Percentiles rank a stretch among this genome's conserved stretches.
phyloP scores from a whole-genome alignment of 1,284 basidiomycete genomes.

The Tetrapyrgos nigripes region DNA sequence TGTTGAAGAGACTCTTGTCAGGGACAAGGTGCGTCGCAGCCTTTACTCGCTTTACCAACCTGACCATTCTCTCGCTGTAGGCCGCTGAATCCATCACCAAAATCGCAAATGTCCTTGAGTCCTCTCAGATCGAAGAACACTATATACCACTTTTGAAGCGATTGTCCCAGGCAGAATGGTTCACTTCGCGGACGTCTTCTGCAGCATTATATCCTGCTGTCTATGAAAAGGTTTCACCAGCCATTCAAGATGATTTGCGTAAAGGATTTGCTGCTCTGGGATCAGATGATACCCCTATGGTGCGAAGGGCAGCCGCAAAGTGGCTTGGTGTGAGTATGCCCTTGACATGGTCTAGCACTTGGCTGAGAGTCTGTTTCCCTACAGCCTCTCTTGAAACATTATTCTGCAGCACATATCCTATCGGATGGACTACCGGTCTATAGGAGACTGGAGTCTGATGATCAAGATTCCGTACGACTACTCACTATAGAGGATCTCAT shows the following conservation, averaged over 20 bases:
- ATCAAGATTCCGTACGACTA: conserved; percentile 97
- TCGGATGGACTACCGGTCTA: conserved; percentile 94
- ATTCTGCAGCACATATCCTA: conserved; percentile 82
- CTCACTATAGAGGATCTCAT: conserved; percentile 97
- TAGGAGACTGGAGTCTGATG: conserved; percentile 93
- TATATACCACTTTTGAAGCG: conserved; percentile 94
- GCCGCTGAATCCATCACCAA: conserved; percentile 97
- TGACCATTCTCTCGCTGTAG: conserved; percentile 50
- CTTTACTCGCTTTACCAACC: background rate
- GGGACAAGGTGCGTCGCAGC: conserved; percentile 84
- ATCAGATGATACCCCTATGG: conserved; percentile 99
- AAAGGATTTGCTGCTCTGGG: conserved; percentile 87
- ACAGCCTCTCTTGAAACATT: conserved; percentile 80
- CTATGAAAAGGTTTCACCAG: conserved; percentile 79
- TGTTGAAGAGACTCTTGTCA: conserved; percentile 97
- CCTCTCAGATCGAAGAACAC: conserved; percentile 86
- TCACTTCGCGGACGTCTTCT: conserved; percentile 97
- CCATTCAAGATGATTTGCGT: conserved; percentile 89
- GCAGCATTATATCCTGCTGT: conserved; percentile 95
- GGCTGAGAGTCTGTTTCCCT: conserved; percentile 14
- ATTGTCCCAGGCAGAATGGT: conserved; percentile 96
- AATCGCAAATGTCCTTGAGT: conserved; percentile 81
- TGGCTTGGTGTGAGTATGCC: conserved; percentile 84
- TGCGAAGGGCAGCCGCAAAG: conserved; percentile 94
- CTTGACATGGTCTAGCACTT: background rate